phyloP scores from a whole-genome alignment of 2,329 filamentous ascomycete genomes.

The Kalmusia sp. region DNA sequence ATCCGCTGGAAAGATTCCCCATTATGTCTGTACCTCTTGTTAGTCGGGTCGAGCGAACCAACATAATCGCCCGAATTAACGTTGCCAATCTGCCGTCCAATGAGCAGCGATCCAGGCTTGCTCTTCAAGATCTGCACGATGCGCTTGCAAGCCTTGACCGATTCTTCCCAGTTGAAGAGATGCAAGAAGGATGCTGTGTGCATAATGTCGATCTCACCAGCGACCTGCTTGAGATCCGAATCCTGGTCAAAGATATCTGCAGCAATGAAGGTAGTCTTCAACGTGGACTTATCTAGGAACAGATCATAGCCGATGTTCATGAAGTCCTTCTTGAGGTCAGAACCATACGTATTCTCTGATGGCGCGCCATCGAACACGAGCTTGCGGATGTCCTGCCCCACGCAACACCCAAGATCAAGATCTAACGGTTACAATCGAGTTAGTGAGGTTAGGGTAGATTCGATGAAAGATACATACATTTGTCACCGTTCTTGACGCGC shows the following conservation, averaged over 20 bases:
- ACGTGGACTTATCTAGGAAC: conserved; percentile 44
- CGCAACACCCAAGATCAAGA: conserved; percentile 43
- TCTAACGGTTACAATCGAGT: background rate
- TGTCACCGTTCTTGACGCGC: conserved; percentile 44
- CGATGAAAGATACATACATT: conserved; percentile 42
- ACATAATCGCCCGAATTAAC: conserved; percentile 33
- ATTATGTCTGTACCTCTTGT: conserved; percentile 46
- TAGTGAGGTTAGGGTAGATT: conserved; percentile 17
- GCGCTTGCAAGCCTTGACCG: conserved; percentile 45
- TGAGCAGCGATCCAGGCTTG: conserved; percentile 42
- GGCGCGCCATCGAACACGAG: conserved; percentile 53
- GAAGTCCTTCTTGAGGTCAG: conserved; percentile 53
- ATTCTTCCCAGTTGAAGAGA: conserved; percentile 50
- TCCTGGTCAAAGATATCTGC: conserved; percentile 55
- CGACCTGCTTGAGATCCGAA: conserved; percentile 41
- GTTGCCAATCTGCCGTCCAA: conserved; percentile 50
- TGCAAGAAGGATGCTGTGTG: conserved; percentile 54
- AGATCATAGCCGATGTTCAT: conserved; percentile 60
- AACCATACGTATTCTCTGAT: conserved; percentile 48
- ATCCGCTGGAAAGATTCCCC: conserved; percentile 43
- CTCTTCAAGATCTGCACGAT: conserved; percentile 42
- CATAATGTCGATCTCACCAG: conserved; percentile 51
- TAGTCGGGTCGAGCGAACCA: conserved; percentile 20
- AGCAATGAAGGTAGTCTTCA: conserved; percentile 59
- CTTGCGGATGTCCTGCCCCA: conserved; percentile 51